Percentiles rank a stretch among this genome's conserved stretches.
These are phyloP conservation scores for Heliocybe sulcata DNA, from an alignment of 1,284 basidiomycete genomes.

Conservation along the genomic window DNA sequence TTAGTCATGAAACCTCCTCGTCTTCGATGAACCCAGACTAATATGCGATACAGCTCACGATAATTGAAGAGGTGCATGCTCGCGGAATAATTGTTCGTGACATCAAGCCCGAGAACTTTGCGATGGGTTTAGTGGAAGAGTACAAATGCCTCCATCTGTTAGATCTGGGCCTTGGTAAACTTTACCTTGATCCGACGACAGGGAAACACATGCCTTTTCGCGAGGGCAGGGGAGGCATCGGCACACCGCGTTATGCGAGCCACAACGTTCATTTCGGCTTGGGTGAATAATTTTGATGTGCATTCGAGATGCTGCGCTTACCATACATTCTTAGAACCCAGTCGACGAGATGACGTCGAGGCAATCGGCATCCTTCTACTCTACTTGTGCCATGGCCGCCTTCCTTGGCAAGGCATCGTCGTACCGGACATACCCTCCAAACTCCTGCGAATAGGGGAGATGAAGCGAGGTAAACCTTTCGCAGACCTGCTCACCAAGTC, in stretches of 20 bases:
- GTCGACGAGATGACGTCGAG: neutral
- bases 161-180: slow-evolving; percentile 10
- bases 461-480: too few relatives aligned
- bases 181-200: slow-evolving; percentile 9
- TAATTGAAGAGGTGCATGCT: slow-evolving; percentile 10
- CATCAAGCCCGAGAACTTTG: slow-evolving; percentile 14
- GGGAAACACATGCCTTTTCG: slow-evolving; percentile 10
- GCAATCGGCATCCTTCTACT: too few relatives aligned
- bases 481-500: too few relatives aligned
- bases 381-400: too few relatives aligned
- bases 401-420: too few relatives aligned
- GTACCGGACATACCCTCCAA: too few relatives aligned
- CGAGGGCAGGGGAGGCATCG: neutral
- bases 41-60: neutral
- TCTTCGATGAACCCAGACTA: neutral
- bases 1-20: neutral
- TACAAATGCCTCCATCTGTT: slow-evolving; percentile 10
- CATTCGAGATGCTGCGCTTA: neutral
- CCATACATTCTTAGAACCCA: neutral
- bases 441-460: too few relatives aligned
- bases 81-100: slow-evolving; percentile 13
- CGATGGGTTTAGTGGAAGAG: slow-evolving; percentile 7
- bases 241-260: neutral
- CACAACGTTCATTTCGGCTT: neutral
- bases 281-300: neutral